phyloP scores from a whole-genome alignment of 2,329 filamentous ascomycete genomes.

The Penicillium sp. region DNA sequence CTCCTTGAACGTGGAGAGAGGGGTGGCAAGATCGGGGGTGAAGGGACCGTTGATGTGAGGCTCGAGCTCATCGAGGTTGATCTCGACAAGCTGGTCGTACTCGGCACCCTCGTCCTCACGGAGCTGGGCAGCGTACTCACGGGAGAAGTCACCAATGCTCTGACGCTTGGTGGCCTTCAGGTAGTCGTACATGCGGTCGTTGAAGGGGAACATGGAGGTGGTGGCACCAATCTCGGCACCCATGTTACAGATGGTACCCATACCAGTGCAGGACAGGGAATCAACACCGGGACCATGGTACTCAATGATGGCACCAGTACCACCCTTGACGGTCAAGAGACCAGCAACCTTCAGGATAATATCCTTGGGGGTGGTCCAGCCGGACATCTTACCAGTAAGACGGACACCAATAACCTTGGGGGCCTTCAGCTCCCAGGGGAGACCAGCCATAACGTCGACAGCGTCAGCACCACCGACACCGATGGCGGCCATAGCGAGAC shows the following conservation, averaged over 20 bases:
- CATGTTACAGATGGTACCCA: slow-evolving; percentile 92
- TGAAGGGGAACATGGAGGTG: slow-evolving; percentile 93
- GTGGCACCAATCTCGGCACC: slow-evolving; percentile 88
- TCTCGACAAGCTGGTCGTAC: slow-evolving; percentile 88
- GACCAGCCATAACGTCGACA: slow-evolving; percentile 92
- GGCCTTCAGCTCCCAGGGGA: slow-evolving; percentile 96
- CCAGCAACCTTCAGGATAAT: slow-evolving; percentile 89
- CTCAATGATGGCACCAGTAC: slow-evolving; percentile 92
- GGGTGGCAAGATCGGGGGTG: slow-evolving; percentile 92
- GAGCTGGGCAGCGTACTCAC: slow-evolving; percentile 60
- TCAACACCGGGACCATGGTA: slow-evolving; percentile 90
- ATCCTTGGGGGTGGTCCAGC: slow-evolving; percentile 94
- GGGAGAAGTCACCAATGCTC: slow-evolving; percentile 67
- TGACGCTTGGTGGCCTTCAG: slow-evolving; percentile 78
- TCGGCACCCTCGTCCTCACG: slow-evolving; percentile 76
- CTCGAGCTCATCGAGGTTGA: slow-evolving; percentile 86
- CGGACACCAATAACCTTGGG: slow-evolving; percentile 64
- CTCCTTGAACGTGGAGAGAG: slow-evolving; percentile 84
- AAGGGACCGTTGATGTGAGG: slow-evolving; percentile 97
- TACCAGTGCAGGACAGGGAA: slow-evolving; percentile 85
- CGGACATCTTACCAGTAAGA: slow-evolving; percentile 68
- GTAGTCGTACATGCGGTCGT: slow-evolving; percentile 78
- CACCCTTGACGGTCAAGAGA: slow-evolving; percentile 85
- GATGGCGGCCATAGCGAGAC: slow-evolving; percentile 93
- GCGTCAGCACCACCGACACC: slow-evolving; percentile 97